A percentile compares a stretch with the other conserved stretches of the same genome.
phyloP scores from a whole-genome alignment of 345 rosid species.

The Salix purpurea region DNA sequence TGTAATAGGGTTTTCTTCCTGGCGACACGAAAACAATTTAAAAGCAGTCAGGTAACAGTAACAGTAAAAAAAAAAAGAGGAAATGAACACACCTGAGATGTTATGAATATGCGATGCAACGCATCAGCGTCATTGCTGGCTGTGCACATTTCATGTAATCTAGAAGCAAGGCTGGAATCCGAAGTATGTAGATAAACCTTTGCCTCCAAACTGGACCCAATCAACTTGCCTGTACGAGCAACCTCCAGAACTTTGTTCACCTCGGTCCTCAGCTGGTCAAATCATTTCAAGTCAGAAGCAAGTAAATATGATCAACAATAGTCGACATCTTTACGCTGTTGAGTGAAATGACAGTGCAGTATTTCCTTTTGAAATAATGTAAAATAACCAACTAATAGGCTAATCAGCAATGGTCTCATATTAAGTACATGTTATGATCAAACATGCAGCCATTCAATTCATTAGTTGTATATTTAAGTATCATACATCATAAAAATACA shows the following conservation, averaged over 20 bases:
- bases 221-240: constrained; percentile 76
- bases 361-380: neutral
- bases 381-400: too few species aligned
- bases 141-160: constrained; percentile 43
- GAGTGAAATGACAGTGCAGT: neutral
- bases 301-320: neutral
- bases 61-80: neutral
- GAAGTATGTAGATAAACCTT: constrained; percentile 62
- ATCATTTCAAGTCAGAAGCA: constrained; percentile 11
- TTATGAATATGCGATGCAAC: constrained; percentile 71
- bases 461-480: too few species aligned
- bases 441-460: too few species aligned
- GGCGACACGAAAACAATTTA: neutral
- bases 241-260: constrained; percentile 86
- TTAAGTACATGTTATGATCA: too few species aligned
- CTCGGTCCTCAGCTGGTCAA: constrained; percentile 80
- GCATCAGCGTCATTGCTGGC: constrained; percentile 66
- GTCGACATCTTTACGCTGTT: neutral
- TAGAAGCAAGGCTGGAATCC: constrained; percentile 55
- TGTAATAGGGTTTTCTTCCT: neutral
- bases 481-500: too few species aligned
- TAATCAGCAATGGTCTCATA: too few species aligned
- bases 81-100: constrained; percentile 64
- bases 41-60: too few species aligned
- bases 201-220: constrained; percentile 93